Evolutionary conservation across 23 red algal genomes (phyloP), one percentile per base, ranked within the genome.

Genomic region (Gracilaria caudata): DNA sequence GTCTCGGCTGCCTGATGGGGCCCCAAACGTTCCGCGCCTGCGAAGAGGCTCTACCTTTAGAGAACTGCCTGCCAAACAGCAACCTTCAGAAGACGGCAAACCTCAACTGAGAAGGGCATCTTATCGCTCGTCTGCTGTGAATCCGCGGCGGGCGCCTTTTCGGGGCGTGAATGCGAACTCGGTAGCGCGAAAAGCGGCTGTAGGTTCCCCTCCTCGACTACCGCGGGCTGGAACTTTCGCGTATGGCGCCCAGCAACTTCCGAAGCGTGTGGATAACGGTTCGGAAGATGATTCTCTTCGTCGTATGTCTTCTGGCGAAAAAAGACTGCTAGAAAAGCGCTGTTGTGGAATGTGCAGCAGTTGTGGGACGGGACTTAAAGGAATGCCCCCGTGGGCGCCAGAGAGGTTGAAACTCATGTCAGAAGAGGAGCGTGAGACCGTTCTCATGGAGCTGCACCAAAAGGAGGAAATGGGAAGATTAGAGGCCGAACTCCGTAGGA

Each of bases 211-310:
- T 20, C 14, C 33, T 37, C 28, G 56, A 20, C 44, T 91, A 34
- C 87, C 87, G 57, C 77, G 87, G 33, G 87, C 87, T 10, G 87
- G 87, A 14, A 91, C 87, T 12, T 91, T 91, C 29, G 57, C 87
- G 40, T 82, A 80, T 38, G 77, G 77, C 49, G 63, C 65, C 19
- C 49, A 53, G 63, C 51, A 34, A 43, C 35, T 32, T 4, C 20
- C n/a, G 4, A 51, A 26, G 8, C 12, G 0, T 28, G 54, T 26
- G 35, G 54, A 32, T 13, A 34, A 26, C 75, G 55, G 34, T 33
- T 34, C 40, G 37, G 36, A 77, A 2, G 70, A 63, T 7, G 51
- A 17, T 32, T 32, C 51, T 12, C 1, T 34, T 44, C 40, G 85
- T 40, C 35, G 57, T 23, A 25, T 40, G 61, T 24, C 61, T 10